Percentiles rank a stretch among this genome's conserved stretches.
Conservation (phyloP, 345 rosid genomes). For the Dipteronia dyeriana region DNA sequence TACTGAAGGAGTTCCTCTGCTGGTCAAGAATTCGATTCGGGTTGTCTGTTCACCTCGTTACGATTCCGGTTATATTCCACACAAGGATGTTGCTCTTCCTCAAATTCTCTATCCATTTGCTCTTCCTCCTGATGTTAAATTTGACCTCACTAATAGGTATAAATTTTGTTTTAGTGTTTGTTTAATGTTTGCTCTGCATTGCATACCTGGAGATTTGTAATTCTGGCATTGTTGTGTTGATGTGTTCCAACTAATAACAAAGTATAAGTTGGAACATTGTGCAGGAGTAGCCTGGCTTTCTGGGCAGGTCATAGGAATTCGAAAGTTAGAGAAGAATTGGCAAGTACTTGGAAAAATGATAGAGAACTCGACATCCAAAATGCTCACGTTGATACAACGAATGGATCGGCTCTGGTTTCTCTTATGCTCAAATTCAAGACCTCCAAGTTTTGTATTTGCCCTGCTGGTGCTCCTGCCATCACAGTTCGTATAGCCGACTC, state of each 20-base stretch:
- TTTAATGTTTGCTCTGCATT: not conserved
- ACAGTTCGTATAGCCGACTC: conserved; percentile 18
- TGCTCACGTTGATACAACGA: not conserved
- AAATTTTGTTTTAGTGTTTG: not conserved
- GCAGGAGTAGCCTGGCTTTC: conserved; percentile 21
- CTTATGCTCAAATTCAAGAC: not conserved
- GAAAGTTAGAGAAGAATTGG: conserved; percentile 1
- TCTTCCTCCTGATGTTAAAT: conserved; percentile 8
- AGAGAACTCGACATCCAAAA: conserved; percentile 21
- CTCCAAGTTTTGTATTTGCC: conserved; percentile 30
- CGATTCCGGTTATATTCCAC: conserved; percentile 19
- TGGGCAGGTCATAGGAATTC: conserved; percentile 25
- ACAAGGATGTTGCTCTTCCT: conserved; percentile 31
- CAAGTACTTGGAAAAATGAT: conserved; percentile 14
- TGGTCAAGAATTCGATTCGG: conserved; percentile 28
- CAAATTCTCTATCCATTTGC: conserved; percentile 7
- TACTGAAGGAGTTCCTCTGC: not conserved
- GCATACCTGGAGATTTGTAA: not conserved
- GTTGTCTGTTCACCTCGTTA: conserved; percentile 25
- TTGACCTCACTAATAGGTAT: conserved; percentile 20
- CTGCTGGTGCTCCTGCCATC: conserved; percentile 18
- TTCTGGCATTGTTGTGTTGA: no score
- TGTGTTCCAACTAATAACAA: no score
- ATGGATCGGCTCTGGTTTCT: not conserved
- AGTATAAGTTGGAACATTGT: not conserved